These are phyloP conservation scores for Wilcoxina mikolae DNA, from an alignment of 495 filamentous ascomycete genomes.

Conservation along the genomic window DNA sequence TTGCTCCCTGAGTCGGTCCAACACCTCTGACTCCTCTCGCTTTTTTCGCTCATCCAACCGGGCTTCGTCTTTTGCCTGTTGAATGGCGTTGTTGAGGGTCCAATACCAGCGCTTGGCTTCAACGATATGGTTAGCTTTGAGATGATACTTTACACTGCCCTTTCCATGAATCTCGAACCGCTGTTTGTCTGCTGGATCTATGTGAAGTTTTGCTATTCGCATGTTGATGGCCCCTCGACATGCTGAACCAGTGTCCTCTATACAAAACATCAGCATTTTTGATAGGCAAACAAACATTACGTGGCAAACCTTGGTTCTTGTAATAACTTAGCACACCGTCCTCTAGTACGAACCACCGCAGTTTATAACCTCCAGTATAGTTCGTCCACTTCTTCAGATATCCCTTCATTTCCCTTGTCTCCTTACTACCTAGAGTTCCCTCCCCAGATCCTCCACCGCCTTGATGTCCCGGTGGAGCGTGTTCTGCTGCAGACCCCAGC, in stretches of 20 bases:
- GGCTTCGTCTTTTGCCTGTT: constrained; percentile 94
- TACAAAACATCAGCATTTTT: constrained; percentile 4
- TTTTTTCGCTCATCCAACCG: constrained; percentile 69
- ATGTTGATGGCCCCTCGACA: constrained; percentile 98
- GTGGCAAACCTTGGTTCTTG: constrained; percentile 69
- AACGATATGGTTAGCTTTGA: constrained; percentile 91
- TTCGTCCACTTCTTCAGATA: constrained; percentile 99
- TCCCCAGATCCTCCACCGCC: constrained; percentile 39
- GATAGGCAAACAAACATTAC: background rate
- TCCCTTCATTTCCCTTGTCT: constrained; percentile 90
- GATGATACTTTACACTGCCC: constrained; percentile 94
- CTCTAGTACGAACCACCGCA: constrained; percentile 95
- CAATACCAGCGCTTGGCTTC: constrained; percentile 93
- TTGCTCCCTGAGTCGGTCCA: constrained; percentile 46
- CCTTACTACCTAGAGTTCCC: constrained; percentile 56
- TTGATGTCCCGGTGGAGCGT: constrained; percentile 5
- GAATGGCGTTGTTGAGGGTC: constrained; percentile 96
- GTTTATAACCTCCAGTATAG: constrained; percentile 87
- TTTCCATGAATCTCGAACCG: constrained; percentile 96
- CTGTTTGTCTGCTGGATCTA: constrained; percentile 93
- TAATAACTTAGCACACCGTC: constrained; percentile 97
- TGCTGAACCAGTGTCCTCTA: constrained; percentile 78
- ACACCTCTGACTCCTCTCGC: constrained; percentile 53
- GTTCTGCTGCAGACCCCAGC: constrained; percentile 52
- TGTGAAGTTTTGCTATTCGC: constrained; percentile 83